Percentiles rank a stretch among this genome's conserved stretches.
Evolutionary conservation across 768 basidiomycete species (phyloP).

Genomic region (Lactarius hatsudake): DNA sequence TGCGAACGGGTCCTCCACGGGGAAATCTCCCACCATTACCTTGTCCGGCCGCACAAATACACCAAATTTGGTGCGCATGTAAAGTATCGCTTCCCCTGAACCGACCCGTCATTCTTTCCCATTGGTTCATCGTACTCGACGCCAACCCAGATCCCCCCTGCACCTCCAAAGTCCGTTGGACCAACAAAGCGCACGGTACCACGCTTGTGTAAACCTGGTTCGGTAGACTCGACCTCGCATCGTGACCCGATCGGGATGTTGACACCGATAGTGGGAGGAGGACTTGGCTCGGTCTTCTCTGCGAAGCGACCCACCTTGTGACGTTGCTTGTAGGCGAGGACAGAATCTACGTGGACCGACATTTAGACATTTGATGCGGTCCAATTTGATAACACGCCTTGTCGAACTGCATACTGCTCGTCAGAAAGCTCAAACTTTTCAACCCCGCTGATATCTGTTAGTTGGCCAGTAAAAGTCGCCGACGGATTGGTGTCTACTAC

Average conservation of each 20-base stretch:
- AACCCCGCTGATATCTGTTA: conserved; percentile 79
- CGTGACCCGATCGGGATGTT: conserved; percentile 68
- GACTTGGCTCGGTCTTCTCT: conserved; percentile 41
- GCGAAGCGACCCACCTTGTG: conserved; percentile 90
- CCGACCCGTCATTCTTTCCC: conserved; percentile 94
- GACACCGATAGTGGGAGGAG: conserved; percentile 33
- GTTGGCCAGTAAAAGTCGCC: conserved; percentile 73
- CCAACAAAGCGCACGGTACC: conserved; percentile 89
- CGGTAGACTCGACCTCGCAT: conserved; percentile 76
- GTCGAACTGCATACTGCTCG: conserved; percentile 74
- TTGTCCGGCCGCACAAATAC: conserved; percentile 85
- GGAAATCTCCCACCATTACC: conserved; percentile 82
- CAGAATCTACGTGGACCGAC: conserved; percentile 57
- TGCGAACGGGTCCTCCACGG: conserved; percentile 73
- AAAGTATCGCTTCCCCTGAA: conserved; percentile 86
- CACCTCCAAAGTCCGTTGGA: conserved; percentile 67
- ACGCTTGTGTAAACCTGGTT: conserved; percentile 68
- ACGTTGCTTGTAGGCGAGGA: conserved; percentile 83
- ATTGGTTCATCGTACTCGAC: conserved; percentile 94
- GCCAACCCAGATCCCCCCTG: conserved; percentile 76
- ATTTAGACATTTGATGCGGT: neutral
- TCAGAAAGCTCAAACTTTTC: conserved; percentile 90
- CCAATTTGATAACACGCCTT: conserved; percentile 48
- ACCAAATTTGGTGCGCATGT: conserved; percentile 70
- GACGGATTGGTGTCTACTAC: conserved; percentile 77